phyloP scores from a whole-genome alignment of 352 stramenopile species.

The Phytopythium sindhum region DNA sequence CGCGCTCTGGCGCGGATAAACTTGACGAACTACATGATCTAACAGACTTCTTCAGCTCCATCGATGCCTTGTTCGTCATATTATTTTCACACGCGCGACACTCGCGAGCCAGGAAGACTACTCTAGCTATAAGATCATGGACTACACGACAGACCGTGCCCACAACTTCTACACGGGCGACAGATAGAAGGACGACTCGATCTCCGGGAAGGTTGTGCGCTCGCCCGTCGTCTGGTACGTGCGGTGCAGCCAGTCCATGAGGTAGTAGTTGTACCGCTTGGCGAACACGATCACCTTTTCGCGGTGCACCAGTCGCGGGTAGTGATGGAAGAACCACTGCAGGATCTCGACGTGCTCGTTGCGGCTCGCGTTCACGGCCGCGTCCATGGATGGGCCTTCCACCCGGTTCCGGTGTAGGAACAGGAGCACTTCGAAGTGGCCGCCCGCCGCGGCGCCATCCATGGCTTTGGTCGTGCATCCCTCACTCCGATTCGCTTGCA shows the following conservation, averaged over 20 bases:
- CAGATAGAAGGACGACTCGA: conserved; percentile 34
- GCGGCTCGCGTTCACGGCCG: conserved; percentile 24
- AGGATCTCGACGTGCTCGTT: conserved; percentile 36
- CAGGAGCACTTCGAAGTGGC: conserved; percentile 36
- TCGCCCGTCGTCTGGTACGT: conserved; percentile 32
- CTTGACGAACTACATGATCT: neutral
- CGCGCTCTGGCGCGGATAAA: neutral
- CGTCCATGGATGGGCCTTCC: conserved; percentile 29
- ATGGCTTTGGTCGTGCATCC: conserved; percentile 31
- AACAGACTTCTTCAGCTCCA: too few relatives aligned
- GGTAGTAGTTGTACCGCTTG: conserved; percentile 39
- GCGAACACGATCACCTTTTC: conserved; percentile 38
- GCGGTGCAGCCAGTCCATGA: conserved; percentile 37
- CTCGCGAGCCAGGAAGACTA: neutral
- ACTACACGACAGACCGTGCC: neutral
- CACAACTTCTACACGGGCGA: conserved; percentile 21
- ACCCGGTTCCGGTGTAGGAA: conserved; percentile 29
- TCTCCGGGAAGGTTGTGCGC: conserved; percentile 29
- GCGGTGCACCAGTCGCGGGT: conserved; percentile 29
- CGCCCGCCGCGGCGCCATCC: conserved; percentile 24
- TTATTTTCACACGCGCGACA: neutral
- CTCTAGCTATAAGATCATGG: neutral
- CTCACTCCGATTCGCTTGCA: conserved; percentile 24
- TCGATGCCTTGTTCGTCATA: neutral
- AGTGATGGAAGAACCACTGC: conserved; percentile 34